Evolutionary conservation across 352 stramenopile genomes (phyloP), one percentile per base, ranked within the genome.

Genomic region (Globisporangium irregulare): DNA sequence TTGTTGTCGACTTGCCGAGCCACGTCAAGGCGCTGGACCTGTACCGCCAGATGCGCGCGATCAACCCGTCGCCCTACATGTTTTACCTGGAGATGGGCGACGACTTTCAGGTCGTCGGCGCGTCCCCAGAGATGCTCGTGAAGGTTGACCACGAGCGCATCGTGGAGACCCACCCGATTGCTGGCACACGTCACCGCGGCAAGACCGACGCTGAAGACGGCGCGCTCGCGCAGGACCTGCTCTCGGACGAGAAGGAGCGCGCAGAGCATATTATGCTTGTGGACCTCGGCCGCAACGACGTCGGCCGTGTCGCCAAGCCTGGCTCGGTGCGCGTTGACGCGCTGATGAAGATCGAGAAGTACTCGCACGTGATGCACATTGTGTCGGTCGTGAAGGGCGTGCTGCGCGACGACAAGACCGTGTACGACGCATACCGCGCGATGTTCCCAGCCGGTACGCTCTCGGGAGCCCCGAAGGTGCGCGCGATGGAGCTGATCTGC

Each of bases 211-310:
- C 80, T 36, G 91, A 97, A 68, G 91, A 97, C 72, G 81, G 85
- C 3, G 86, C 82, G 14, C 74, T 97, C 24, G 85, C 78, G 15
- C 65, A 84, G n/a, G 86, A 95, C 22, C 73, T 97, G 59, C 78
- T 97, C 1, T 71, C 79, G 2, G 90, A 96, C 69, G 81, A 94
- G 73, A 97, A 97, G 71, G 91, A 97, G 69, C 90, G 89, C 50
- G 86, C 90, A 8, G 91, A 97, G 65, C 91, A 97, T 81, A 94
- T 97, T 63, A 97, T 97, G 91, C 80, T 97, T 9, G 90, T 97
- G 51, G 91, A 97, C 69, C 69, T 97, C 6, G 91, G 91, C 4
- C 87, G 91, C 41, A 97, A 97, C 63, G 91, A 97, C 63, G 81
- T 97, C 22, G 91, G 91, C 8, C 87, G 90, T 22, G 91, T 97